Evolutionary conservation across 83 land plant species (phyloP), one percentile per base, ranked within the genome.

Genomic region (Picea abies): DNA sequence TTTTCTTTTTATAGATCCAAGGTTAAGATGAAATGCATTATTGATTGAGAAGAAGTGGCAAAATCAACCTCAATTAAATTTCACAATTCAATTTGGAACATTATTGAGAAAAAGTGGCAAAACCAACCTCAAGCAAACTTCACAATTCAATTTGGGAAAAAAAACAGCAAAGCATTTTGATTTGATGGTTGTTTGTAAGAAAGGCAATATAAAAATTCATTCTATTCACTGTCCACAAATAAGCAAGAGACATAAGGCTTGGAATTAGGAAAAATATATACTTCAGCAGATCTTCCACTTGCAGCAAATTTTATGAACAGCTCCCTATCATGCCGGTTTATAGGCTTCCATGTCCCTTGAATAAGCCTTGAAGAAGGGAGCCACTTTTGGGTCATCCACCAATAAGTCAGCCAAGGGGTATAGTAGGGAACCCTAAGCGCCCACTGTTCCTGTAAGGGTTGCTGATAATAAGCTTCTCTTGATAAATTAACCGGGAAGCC

Each of bases 381-480:
- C 85, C 83, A 86, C 22, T 88, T 91, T 71, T 91, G 93, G 8
- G 93, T 86, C 60, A 64, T 84, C 93, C 93, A 91, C 90, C 89
- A 91, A 52, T 86, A 86, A 1, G 79, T 68, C 0, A 91, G 81
- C 87, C 90, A 84, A 8, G 91, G 92, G 4, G 80, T 62, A 52
- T 91, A 67, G 49, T 91, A 88, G 19, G 85, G 78, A 32, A 91
- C 82, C 6, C 88, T 68, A 5, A 84, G 75, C 14, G 88, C 82
- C 87, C 89, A 84, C 17, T 83, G 85, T 32, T 89, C 89, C 29
- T 41, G 78, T 15, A 11, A 0, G 10, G 65, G 82, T 35, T 77
- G 81, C 75, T 78, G 20, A 19, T 66, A 32, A 67, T 49, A 86
- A 14, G 70, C 87, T 78, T 84, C 82, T 20, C 26, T 29, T 0